Evolutionary conservation across 2,329 filamentous ascomycete genomes (phyloP).

Genomic region (Fusarium domesticum): DNA sequence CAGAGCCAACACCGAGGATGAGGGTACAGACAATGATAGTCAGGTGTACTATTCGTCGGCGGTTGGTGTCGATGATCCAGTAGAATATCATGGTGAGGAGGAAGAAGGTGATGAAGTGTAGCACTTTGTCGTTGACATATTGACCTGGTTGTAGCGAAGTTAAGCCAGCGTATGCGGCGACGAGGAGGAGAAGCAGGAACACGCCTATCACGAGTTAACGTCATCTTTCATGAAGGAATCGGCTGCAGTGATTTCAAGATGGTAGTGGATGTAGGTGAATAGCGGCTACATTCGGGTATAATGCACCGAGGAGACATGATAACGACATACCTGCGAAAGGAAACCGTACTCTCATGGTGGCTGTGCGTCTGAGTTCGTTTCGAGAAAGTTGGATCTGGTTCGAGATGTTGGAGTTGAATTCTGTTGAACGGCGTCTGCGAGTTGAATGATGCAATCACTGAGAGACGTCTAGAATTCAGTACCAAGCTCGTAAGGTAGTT

Average conservation of each 20-base stretch:
- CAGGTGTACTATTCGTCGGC: slow-evolving; percentile 79
- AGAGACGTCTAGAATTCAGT: background rate
- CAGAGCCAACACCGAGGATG: slow-evolving; percentile 67
- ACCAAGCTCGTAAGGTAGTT: background rate
- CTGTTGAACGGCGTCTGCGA: background rate
- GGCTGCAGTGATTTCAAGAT: background rate
- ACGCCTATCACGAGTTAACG: slow-evolving; percentile 47
- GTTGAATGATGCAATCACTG: background rate
- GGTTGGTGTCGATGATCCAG: slow-evolving; percentile 91
- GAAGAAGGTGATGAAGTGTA: slow-evolving; percentile 89
- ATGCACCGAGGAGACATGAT: slow-evolving; percentile 2
- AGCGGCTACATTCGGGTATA: background rate
- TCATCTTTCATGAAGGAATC: slow-evolving; percentile 5
- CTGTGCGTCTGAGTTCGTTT: background rate
- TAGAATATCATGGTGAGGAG: slow-evolving; percentile 84
- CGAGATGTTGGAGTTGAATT: background rate
- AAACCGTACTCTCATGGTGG: slow-evolving; percentile 75
- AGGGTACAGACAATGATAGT: slow-evolving; percentile 78
- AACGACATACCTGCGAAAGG: slow-evolving; percentile 74
- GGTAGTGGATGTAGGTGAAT: background rate
- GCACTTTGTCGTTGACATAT: slow-evolving; percentile 80
- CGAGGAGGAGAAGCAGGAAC: slow-evolving; percentile 67
- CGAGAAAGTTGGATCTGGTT: background rate
- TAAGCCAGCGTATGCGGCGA: slow-evolving; percentile 78
- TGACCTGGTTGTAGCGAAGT: slow-evolving; percentile 56